These are phyloP conservation scores for Phytophthora capsici DNA, from an alignment of 352 stramenopile genomes.

Conservation along the genomic window DNA sequence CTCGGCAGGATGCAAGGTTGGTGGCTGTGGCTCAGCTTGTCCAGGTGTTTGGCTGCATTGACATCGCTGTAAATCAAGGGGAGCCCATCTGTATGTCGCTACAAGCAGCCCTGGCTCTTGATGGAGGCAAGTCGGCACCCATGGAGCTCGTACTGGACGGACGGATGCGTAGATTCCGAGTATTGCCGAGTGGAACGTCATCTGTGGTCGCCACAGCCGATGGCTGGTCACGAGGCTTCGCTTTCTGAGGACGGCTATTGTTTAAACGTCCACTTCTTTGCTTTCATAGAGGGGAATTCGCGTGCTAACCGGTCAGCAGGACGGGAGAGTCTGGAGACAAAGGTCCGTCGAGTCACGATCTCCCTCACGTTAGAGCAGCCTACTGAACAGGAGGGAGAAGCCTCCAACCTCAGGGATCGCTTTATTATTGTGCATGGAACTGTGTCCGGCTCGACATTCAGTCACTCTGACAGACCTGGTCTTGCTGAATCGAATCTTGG, in stretches of 20 bases:
- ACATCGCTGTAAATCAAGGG: constrained; percentile 11
- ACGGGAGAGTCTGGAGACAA: neutral
- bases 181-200: constrained; percentile 33
- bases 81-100: constrained; percentile 16
- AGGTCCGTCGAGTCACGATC: neutral
- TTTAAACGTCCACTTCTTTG: constrained; percentile 13
- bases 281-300: neutral
- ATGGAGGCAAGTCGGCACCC: neutral
- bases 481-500: neutral
- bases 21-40: constrained; percentile 12
- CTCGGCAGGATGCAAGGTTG: neutral
- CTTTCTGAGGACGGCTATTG: neutral
- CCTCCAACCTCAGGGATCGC: too few species aligned
- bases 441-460: neutral
- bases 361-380: too few species aligned
- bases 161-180: constrained; percentile 21
- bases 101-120: constrained; percentile 14
- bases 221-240: constrained; percentile 15
- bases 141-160: constrained; percentile 25
- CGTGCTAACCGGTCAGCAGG: neutral
- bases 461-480: neutral
- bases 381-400: too few species aligned
- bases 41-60: constrained; percentile 21
- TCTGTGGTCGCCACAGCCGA: constrained; percentile 8
- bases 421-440: neutral